Evolutionary conservation across 2,329 filamentous ascomycete species (phyloP).

Genomic region (Leptosphaerulina australis): DNA sequence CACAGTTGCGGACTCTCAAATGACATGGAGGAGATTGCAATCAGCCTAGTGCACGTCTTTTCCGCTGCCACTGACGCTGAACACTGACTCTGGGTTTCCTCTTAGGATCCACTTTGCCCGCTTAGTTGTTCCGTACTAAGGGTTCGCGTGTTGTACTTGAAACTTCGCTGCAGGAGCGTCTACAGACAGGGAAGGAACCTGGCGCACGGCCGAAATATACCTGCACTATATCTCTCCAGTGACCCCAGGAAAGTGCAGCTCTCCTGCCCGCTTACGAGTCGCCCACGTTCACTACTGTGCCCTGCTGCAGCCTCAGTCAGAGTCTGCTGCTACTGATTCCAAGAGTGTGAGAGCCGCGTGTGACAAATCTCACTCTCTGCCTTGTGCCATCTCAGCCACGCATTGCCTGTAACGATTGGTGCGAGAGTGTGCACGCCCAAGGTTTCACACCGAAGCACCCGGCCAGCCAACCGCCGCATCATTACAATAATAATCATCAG

Average conservation of each 20-base stretch:
- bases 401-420: slow-evolving; percentile 37
- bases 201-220: slow-evolving; percentile 13
- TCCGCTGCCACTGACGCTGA: slow-evolving; percentile 10
- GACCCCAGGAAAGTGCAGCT: slow-evolving; percentile 5
- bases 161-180: slow-evolving; percentile 26
- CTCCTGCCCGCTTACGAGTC: slow-evolving; percentile 21
- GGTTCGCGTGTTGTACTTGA: slow-evolving; percentile 33
- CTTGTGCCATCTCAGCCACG: slow-evolving; percentile 27
- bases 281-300: slow-evolving; percentile 14
- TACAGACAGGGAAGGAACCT: slow-evolving; percentile 13
- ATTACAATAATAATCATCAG: slow-evolving; percentile 25
- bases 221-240: slow-evolving; percentile 16
- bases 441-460: slow-evolving; percentile 36
- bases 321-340: slow-evolving; percentile 17
- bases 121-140: slow-evolving; percentile 17
- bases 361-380: slow-evolving; percentile 32
- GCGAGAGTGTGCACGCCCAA: slow-evolving; percentile 34
- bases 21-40: slow-evolving; percentile 22
- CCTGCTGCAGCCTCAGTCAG: slow-evolving; percentile 13
- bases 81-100: slow-evolving; percentile 13
- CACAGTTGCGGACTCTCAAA: slow-evolving; percentile 15
- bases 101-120: slow-evolving; percentile 4
- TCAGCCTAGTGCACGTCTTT: slow-evolving; percentile 20
- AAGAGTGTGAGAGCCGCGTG: slow-evolving; percentile 22
- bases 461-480: slow-evolving; percentile 20